Conservation (phyloP, 352 stramenopile species). For the Phytophthora pini region DNA sequence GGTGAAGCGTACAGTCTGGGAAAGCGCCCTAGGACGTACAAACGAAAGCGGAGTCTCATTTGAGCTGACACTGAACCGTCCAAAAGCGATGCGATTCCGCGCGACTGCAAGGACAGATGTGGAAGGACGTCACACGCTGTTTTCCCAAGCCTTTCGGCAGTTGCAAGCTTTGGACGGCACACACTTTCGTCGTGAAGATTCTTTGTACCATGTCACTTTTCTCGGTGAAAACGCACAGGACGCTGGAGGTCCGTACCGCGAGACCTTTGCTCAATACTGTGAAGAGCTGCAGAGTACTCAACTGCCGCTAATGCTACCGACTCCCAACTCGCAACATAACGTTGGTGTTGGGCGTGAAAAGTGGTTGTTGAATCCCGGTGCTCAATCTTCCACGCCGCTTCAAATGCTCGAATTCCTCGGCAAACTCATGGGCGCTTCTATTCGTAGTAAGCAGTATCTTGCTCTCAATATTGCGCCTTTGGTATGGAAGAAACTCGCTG, state of each 20-base stretch:
- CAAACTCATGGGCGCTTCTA: constrained; percentile 89
- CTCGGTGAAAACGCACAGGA: constrained; percentile 88
- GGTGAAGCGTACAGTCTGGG: constrained; percentile 80
- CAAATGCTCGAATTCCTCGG: constrained; percentile 94
- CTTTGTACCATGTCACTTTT: constrained; percentile 88
- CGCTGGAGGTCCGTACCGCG: constrained; percentile 85
- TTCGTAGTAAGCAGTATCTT: constrained; percentile 92
- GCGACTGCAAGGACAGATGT: constrained; percentile 58
- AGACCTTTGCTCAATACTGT: constrained; percentile 86
- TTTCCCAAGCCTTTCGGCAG: constrained; percentile 88
- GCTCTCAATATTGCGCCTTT: constrained; percentile 84
- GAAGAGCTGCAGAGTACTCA: constrained; percentile 80
- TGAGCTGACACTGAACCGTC: constrained; percentile 83
- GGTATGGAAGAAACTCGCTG: constrained; percentile 92
- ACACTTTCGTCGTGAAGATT: constrained; percentile 69
- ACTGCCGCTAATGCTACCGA: constrained; percentile 90
- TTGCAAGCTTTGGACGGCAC: constrained; percentile 66
- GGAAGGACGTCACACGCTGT: constrained; percentile 74
- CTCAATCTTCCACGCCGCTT: constrained; percentile 48
- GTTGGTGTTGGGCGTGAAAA: constrained; percentile 89
- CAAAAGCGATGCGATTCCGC: constrained; percentile 85
- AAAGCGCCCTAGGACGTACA: constrained; percentile 67
- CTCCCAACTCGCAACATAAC: constrained; percentile 89
- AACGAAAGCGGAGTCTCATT: constrained; percentile 45
- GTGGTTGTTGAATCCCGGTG: constrained; percentile 90